Conservation (phyloP, 805 yeast species). For the Candida loeiensis region DNA sequence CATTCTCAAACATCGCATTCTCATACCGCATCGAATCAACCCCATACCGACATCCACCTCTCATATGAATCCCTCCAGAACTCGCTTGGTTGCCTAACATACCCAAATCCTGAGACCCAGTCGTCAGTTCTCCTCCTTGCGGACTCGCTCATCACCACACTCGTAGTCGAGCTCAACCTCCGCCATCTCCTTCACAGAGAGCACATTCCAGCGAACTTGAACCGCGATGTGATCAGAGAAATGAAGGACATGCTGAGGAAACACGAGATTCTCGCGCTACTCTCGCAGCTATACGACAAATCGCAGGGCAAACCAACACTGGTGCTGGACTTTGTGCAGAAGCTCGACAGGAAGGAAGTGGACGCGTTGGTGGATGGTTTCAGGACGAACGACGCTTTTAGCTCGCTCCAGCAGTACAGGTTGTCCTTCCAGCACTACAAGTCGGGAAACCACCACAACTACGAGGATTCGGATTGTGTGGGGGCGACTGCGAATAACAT, state of each 20-base stretch:
- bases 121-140: conserved; percentile 20
- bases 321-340: conserved; percentile 14
- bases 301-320: conserved; percentile 11
- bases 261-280: conserved; percentile 16
- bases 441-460: conserved; percentile 32
- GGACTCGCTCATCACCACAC: conserved; percentile 10
- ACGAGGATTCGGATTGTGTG: conserved; percentile 27
- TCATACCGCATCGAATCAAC: no score
- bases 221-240: conserved; percentile 17
- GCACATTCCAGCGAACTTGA: not conserved
- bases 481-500: conserved; percentile 16
- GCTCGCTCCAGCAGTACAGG: conserved; percentile 22
- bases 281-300: conserved; percentile 11
- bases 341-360: conserved; percentile 12
- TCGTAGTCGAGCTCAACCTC: conserved; percentile 26
- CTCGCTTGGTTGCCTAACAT: conserved; percentile 1
- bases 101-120: conserved; percentile 9
- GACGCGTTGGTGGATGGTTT: conserved; percentile 12
- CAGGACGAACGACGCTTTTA: conserved; percentile 18
- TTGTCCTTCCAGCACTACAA: conserved; percentile 23
- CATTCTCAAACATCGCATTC: no score
- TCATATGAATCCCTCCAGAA: conserved; percentile 2
- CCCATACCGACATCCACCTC: not conserved
- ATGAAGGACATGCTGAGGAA: conserved; percentile 17
- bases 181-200: conserved; percentile 15